Percentiles rank a stretch among this genome's conserved stretches.
Evolutionary conservation across 805 yeast genomes (phyloP).

Genomic region (Lachancea cidri): DNA sequence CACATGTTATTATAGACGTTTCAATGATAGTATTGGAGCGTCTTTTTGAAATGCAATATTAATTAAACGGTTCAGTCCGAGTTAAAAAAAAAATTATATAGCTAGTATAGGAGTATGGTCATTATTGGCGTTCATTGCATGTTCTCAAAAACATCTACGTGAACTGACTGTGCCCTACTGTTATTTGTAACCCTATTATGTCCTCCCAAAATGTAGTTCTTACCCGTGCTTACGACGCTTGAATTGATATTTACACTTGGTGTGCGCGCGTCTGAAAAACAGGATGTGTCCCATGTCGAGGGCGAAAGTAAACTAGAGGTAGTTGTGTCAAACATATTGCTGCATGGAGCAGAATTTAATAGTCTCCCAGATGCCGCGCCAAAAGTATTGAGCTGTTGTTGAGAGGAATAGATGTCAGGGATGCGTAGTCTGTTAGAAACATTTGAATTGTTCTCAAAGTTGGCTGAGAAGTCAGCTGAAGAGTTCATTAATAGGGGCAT

Average conservation of each 20-base stretch:
- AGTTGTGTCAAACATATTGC: too few species aligned
- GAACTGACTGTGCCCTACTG: slow-evolving; percentile 33
- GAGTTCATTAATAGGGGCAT: too few species aligned
- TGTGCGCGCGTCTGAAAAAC: neutral
- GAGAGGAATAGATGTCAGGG: neutral
- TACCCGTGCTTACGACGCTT: slow-evolving; percentile 29
- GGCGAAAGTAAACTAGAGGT: neutral
- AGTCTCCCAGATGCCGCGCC: neutral
- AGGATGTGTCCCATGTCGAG: neutral
- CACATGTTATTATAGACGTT: too few species aligned
- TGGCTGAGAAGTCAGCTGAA: neutral
- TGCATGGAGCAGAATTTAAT: neutral
- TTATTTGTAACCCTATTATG: slow-evolving; percentile 27
- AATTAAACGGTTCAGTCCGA: too few species aligned
- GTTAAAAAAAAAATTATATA: too few species aligned
- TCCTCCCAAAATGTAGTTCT: slow-evolving; percentile 32
- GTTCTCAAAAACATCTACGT: slow-evolving; percentile 28
- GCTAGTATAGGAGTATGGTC: too few species aligned
- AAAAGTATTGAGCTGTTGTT: neutral
- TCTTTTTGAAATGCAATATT: too few species aligned
- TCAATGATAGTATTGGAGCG: too few species aligned
- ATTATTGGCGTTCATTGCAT: too few species aligned
- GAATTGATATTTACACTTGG: neutral
- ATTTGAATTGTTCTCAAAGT: too few species aligned
- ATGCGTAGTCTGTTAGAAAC: too few species aligned